Evolutionary conservation across 306 rosid species (phyloP), one percentile per base, ranked within the genome.

Genomic region (Acacia melanoxylon): DNA sequence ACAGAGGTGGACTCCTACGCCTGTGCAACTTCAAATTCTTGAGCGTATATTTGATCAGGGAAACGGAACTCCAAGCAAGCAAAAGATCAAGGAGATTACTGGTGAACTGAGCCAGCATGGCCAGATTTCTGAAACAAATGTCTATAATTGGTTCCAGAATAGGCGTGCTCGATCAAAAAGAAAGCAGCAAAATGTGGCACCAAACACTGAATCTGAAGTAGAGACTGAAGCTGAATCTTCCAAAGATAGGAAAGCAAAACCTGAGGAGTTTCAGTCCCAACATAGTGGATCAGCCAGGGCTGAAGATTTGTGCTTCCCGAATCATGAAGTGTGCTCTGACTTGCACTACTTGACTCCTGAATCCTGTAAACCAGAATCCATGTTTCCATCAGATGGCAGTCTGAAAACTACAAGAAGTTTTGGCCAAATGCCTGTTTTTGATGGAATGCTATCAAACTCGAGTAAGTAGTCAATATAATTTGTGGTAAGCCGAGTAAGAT

Each of bases 1-100:
- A 75, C 99, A 95, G 81, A 85, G 99, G n/a, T 95, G 99, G 99
- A 95, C 94, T 77, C 99, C 99, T 37, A 91, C 97, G 6, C 91
- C 94, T 0, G 74, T 91, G 84, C 99, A 95, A 83, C 98, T 95
- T 52, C 94, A 93, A 84, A 93, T 93, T 86, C 92, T 95, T 65
- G 99, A 95, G 87, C 91, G 94, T 14, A 84, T 93, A 42, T 95
- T 95, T 44, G 96, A 95, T 52, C 92, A 91, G 51, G 99, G 99
- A 22, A 93, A 86, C 45, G 98, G 98, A 78, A 91, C 99, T 85
- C 99, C 99, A 44, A 95, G 86, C 90, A 95, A 95, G 88, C 98
- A 93, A 61, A 95, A 91, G 83, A 95, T 95, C 87, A 95, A 92
- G 78, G 99, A 95, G 61, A 93, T 95, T 9, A 90, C 99, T 81